Base-by-base conservation (phyloP, 176 grass and related monocot genomes). In the Calamus simplicifolius region DNA sequence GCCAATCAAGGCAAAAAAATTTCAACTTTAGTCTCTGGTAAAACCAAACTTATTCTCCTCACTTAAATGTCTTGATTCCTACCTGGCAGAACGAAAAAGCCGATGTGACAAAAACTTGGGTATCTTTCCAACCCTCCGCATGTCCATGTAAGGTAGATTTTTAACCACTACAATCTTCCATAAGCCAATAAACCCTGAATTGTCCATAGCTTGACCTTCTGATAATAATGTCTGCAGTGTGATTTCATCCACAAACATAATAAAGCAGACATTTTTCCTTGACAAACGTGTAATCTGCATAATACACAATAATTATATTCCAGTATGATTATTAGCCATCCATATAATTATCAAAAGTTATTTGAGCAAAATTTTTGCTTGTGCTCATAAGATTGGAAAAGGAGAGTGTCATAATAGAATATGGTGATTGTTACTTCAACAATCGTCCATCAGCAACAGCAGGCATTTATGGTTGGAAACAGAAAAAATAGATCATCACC, bases 241-340 rank as follows among this genome's bases (percentile, higher is more conserved):
- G 17, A 79, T 52, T 75, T 92, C 88, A 71, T 98, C 94, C 88
- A 98, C 62, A 82, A 98, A 98, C 94, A 98, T 98, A 70, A 84
- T 76, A 79, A 98, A 98, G 73, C 94, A 98, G 70, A 98, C 88
- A 66, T 85, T 85, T 81, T 93, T 98, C 84, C 86, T 98, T 58
- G 94, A 98, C 14, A 85, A 67, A 56, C 73, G 75, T 25, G 94
- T 98, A 52, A 98, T 89, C 94, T 98, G 75, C 43, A 75, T 57
- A 64, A 1, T 61, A 35, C 53, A 21, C 26, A n/a, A 23, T 21
- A 55, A 5, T 25, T 6, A 18, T 43, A 43, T 43, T 31, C 19
- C 5, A 54, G n/a, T 43, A 43, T 43, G 8, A 13, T 43, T 1
- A 43, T 13, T 13, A 43, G 35, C 10, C 35, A 43, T 43, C 8